A percentile compares a stretch with the other conserved stretches of the same genome.
Evolutionary conservation across 2,329 filamentous ascomycete species (phyloP).

Genomic region (Elsinoe arachidis): DNA sequence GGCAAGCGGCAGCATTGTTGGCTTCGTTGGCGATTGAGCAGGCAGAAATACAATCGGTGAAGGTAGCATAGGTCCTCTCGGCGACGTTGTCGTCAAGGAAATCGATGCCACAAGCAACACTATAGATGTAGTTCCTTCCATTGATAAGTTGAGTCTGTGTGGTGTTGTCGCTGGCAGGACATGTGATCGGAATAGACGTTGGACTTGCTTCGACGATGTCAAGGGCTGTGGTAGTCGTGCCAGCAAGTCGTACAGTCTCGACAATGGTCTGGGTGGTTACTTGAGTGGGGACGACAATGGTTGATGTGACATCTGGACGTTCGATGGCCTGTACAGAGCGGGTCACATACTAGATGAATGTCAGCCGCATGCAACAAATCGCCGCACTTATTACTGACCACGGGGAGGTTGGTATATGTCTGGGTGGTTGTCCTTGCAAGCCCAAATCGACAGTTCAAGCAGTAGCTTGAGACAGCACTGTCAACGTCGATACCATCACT

Average conservation of each 20-base stretch:
- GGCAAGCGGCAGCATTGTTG: constrained; percentile 24
- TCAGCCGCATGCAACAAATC: background rate
- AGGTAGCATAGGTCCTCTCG: constrained; percentile 22
- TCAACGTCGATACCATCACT: constrained; percentile 5
- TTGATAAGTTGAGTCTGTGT: constrained; percentile 27
- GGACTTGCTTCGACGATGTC: constrained; percentile 18
- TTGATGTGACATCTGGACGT: constrained; percentile 13
- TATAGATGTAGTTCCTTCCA: constrained; percentile 26
- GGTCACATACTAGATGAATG: constrained; percentile 11
- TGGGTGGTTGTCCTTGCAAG: constrained; percentile 20
- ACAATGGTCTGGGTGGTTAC: background rate
- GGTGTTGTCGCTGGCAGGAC: constrained; percentile 25
- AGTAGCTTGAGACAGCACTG: constrained; percentile 24
- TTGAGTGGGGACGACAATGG: constrained; percentile 4
- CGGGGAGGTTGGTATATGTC: constrained; percentile 20
- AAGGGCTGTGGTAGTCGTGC: background rate
- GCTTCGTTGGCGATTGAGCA: constrained; percentile 26
- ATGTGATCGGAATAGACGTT: constrained; percentile 24
- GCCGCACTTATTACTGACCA: no score
- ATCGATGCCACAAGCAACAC: constrained; percentile 26
- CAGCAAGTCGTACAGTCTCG: background rate
- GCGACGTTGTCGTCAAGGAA: constrained; percentile 23
- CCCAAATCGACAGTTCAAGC: constrained; percentile 23
- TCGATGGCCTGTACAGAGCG: constrained; percentile 19
- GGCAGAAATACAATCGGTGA: constrained; percentile 26